A percentile compares a stretch with the other conserved stretches of the same genome.
Conservation (phyloP, 768 basidiomycete species). For the Phaeolepiota aurea region DNA sequence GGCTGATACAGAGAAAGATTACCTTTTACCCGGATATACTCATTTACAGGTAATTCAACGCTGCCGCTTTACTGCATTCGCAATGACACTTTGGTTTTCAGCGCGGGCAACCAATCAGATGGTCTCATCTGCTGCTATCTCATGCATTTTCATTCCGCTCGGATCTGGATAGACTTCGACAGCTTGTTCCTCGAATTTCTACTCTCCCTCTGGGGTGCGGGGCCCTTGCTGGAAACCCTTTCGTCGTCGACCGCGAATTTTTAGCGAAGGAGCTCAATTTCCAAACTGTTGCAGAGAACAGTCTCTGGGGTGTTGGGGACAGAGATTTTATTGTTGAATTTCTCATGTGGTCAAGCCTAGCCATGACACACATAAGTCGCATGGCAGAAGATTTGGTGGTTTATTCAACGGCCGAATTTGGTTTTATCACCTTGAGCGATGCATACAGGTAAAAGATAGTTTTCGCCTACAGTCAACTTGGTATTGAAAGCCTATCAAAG, state of each 20-base stretch:
- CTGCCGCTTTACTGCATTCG: no score
- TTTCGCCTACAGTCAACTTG: neutral
- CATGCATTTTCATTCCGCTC: slow-evolving; percentile 91
- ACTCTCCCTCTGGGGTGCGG: slow-evolving; percentile 92
- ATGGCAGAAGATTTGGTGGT: slow-evolving; percentile 95
- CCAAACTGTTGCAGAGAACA: slow-evolving; percentile 84
- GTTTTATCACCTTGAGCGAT: slow-evolving; percentile 92
- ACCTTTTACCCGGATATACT: slow-evolving; percentile 92
- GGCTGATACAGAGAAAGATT: slow-evolving; percentile 88
- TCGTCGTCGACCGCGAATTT: slow-evolving; percentile 88
- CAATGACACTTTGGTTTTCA: no score
- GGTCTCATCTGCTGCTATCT: slow-evolving; percentile 94
- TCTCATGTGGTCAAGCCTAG: slow-evolving; percentile 90
- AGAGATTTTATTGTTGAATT: slow-evolving; percentile 97
- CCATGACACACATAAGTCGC: slow-evolving; percentile 90
- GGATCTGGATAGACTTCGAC: slow-evolving; percentile 78
- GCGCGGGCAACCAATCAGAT: slow-evolving; percentile 97
- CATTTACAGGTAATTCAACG: slow-evolving; percentile 91
- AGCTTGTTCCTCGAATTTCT: slow-evolving; percentile 85
- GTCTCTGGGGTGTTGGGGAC: slow-evolving; percentile 93
- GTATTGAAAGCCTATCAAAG: slow-evolving; percentile 27
- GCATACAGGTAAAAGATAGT: slow-evolving; percentile 78
- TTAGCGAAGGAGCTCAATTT: slow-evolving; percentile 89
- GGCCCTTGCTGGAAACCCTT: slow-evolving; percentile 95
- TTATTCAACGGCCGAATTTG: slow-evolving; percentile 96